These are phyloP conservation scores for Penicillium hesseltinei DNA, from an alignment of 2,329 filamentous ascomycete species.

Conservation along the genomic window DNA sequence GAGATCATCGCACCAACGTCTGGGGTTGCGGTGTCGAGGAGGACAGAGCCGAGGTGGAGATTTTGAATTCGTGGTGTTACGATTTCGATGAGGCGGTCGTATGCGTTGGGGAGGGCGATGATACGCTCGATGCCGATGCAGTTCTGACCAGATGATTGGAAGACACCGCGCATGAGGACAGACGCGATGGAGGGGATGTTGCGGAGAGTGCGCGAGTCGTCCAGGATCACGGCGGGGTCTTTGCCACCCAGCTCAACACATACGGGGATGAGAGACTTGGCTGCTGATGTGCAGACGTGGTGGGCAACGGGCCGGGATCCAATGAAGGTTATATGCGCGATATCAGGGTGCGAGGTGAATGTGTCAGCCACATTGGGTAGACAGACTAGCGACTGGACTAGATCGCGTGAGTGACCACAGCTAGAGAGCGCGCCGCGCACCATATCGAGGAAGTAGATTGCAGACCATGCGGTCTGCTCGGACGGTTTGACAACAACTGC, in stretches of 20 bases:
- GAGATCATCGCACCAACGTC: slow-evolving; percentile 94
- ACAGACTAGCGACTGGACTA: slow-evolving; percentile 83
- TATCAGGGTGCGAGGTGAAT: slow-evolving; percentile 78
- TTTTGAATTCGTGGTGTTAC: slow-evolving; percentile 71
- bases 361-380: slow-evolving; percentile 80
- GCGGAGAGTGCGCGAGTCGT: slow-evolving; percentile 61
- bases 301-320: slow-evolving; percentile 84
- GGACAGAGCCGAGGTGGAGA: slow-evolving; percentile 71
- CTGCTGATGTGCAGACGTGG: slow-evolving; percentile 80
- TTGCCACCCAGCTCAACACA: slow-evolving; percentile 93
- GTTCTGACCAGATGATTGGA: slow-evolving; percentile 95
- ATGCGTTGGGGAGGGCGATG: slow-evolving; percentile 73
- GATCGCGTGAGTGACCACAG: slow-evolving; percentile 76
- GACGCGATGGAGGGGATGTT: slow-evolving; percentile 71
- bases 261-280: slow-evolving; percentile 80
- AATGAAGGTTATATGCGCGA: slow-evolving; percentile 93
- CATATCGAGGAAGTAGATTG: slow-evolving; percentile 75
- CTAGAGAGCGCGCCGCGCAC: slow-evolving; percentile 74
- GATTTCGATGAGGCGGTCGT: slow-evolving; percentile 67
- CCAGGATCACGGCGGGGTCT: slow-evolving; percentile 84
- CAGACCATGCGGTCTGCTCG: slow-evolving; percentile 93
- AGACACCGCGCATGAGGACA: slow-evolving; percentile 85
- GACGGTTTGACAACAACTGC: slow-evolving; percentile 90
- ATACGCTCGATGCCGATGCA: slow-evolving; percentile 96
- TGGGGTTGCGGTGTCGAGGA: slow-evolving; percentile 50